phyloP scores from a whole-genome alignment of 768 basidiomycete genomes.

The Boletus rubroflammeus region DNA sequence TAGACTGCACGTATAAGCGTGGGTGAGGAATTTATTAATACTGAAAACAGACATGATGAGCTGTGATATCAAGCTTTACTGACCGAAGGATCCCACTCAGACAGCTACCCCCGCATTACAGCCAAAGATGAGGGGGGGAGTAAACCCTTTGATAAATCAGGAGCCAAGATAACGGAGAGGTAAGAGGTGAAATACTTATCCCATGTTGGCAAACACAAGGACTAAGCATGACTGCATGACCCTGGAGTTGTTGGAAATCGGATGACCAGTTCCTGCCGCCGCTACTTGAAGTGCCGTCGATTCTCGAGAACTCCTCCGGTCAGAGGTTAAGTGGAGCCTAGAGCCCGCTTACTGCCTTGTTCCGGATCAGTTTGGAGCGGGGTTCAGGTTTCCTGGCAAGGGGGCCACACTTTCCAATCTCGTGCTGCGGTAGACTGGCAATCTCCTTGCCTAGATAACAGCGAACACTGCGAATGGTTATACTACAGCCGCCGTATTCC shows the following conservation, averaged over 20 bases:
- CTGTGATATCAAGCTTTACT: background rate
- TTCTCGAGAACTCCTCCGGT: background rate
- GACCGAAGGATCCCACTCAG: background rate
- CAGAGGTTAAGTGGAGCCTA: background rate
- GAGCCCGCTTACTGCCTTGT: conserved; percentile 1
- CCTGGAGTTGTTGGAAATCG: background rate
- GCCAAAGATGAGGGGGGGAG: background rate
- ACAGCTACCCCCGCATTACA: background rate
- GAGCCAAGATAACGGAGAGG: background rate
- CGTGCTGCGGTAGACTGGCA: conserved; percentile 3
- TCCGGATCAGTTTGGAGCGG: conserved; percentile 6
- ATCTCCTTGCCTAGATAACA: conserved; percentile 6
- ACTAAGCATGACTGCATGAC: background rate
- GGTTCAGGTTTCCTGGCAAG: background rate
- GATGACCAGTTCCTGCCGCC: background rate
- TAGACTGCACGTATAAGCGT: background rate
- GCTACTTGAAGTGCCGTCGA: background rate
- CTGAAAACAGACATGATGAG: background rate
- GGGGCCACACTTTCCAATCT: conserved; percentile 12
- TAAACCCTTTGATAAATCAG: background rate
- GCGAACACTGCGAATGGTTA: background rate
- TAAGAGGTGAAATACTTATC: background rate
- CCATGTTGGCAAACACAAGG: background rate
- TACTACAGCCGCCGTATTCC: background rate
- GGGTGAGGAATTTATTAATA: background rate